Percentiles rank a stretch among this genome's conserved stretches.
phyloP scores from a whole-genome alignment of 1,284 basidiomycete genomes.

The Meripilus lineatus region DNA sequence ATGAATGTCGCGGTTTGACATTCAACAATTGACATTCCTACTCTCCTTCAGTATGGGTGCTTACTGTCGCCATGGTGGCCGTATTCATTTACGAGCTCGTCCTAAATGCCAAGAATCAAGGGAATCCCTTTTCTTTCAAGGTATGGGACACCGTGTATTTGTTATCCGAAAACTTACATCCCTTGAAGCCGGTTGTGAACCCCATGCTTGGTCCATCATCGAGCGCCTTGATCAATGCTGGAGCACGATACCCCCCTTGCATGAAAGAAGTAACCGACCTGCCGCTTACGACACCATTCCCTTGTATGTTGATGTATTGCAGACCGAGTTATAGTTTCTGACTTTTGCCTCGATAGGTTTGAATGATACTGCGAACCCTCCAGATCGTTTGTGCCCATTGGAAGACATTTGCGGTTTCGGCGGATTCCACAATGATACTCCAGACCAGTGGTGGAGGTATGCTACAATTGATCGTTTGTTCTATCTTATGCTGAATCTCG shows the following conservation, averaged over 20 bases:
- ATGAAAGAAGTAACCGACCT: conserved; percentile 74
- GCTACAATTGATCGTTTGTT: too few relatives aligned
- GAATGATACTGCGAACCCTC: conserved; percentile 74
- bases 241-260: conserved; percentile 88
- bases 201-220: conserved; percentile 90
- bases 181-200: conserved; percentile 53
- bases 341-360: conserved; percentile 42
- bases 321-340: conserved; percentile 1
- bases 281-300: conserved; percentile 53
- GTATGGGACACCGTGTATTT: conserved; percentile 28
- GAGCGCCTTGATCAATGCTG: conserved; percentile 81
- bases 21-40: neutral
- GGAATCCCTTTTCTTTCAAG: conserved; percentile 78
- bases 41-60: conserved; percentile 45
- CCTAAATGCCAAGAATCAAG: conserved; percentile 67
- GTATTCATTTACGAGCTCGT: conserved; percentile 80
- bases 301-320: conserved; percentile 52
- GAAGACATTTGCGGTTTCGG: conserved; percentile 88
- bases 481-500: neutral
- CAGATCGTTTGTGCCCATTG: conserved; percentile 66
- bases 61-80: conserved; percentile 65
- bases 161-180: conserved; percentile 2
- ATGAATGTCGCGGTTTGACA: conserved; percentile 13
- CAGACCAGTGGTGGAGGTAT: conserved; percentile 85
- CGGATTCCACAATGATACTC: conserved; percentile 63